These are phyloP conservation scores for Ascobolus immersus DNA, from an alignment of 495 filamentous ascomycete genomes.

Conservation along the genomic window DNA sequence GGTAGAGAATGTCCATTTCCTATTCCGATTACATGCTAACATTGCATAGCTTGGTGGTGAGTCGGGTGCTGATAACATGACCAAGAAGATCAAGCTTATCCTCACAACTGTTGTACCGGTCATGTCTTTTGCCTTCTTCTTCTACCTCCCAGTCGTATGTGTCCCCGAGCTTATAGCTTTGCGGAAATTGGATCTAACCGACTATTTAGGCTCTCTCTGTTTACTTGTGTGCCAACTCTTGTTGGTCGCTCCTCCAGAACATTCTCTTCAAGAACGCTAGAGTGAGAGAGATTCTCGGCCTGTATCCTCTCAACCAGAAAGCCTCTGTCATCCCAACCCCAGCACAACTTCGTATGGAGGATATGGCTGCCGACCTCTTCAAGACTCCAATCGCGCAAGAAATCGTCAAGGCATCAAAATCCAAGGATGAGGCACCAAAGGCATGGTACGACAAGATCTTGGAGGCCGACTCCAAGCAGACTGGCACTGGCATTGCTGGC, in stretches of 20 bases:
- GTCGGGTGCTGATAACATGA: conserved; percentile 12
- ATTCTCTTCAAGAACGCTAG: conserved; percentile 24
- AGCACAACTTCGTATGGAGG: no score
- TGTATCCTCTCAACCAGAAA: conserved; percentile 22
- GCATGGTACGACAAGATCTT: no score
- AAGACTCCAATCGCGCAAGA: no score
- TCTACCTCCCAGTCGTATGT: conserved; percentile 30
- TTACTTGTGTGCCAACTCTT: conserved; percentile 36
- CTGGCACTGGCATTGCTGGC: no score
- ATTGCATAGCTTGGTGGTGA: conserved; percentile 11
- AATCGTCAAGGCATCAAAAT: no score
- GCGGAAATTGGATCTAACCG: background rate
- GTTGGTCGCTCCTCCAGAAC: conserved; percentile 32
- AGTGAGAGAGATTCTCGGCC: conserved; percentile 25
- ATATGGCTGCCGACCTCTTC: no score
- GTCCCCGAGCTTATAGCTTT: background rate
- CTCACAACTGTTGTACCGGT: conserved; percentile 34
- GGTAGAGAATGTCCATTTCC: conserved; percentile 20
- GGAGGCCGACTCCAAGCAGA: no score
- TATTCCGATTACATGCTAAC: conserved; percentile 7
- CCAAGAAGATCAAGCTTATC: conserved; percentile 22
- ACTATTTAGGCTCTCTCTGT: conserved; percentile 30
- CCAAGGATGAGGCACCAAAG: no score
- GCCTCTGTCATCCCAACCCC: no score
- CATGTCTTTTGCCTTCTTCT: conserved; percentile 34